Base-by-base conservation (phyloP, 768 basidiomycete genomes). In the Hygrophoropsis aurantiaca region DNA sequence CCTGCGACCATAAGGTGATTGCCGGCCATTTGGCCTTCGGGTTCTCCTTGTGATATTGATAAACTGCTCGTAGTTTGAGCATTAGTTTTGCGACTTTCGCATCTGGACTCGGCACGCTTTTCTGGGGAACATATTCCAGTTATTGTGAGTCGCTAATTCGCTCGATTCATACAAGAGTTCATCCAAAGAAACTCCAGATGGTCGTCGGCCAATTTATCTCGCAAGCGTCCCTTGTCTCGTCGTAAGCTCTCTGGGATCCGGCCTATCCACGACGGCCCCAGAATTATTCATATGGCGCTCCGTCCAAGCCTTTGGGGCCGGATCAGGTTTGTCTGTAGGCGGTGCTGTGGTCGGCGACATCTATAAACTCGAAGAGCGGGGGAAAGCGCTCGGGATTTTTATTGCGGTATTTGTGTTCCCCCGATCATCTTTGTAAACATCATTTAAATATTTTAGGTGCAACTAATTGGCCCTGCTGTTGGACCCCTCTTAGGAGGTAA, bases 331-430 rank as follows among this genome's bases (percentile, higher is more conserved):
- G 61, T 78, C 73, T 24, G 75, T 74, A 47, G 85, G 73, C 20
- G 71, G 74, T 1, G 82, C 73, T 3, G 76, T 80, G 6, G 78
- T 83, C 36, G 78, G 77, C 0, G 81, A 84, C 52, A 79, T 85
- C 3, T 84, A 82, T 58, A 71, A 65, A 40, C 56, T 82, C 2
- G 82, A 83, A 42, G 76, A 82, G 50, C 62, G 80, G 18, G 75
- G 75, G 0, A 58, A 60, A 9, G 70, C 69, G 1, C 63, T 72
- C 48, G 71, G 69, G 2, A 52, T 69, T 10, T 70, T 69, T 54
- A 65, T 69, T 24, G 65, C 52, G 5, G 65, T 70, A 43, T 42
- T 57, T 39, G 7, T n/a, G 26, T 36, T n/a, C 15, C 16, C 40
- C 5, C n/a, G n/a, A n/a, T n/a, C n/a, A 19, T 11, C 30, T 11